phyloP scores from a whole-genome alignment of 805 yeast species.

The Myxozyma nipponensis region DNA sequence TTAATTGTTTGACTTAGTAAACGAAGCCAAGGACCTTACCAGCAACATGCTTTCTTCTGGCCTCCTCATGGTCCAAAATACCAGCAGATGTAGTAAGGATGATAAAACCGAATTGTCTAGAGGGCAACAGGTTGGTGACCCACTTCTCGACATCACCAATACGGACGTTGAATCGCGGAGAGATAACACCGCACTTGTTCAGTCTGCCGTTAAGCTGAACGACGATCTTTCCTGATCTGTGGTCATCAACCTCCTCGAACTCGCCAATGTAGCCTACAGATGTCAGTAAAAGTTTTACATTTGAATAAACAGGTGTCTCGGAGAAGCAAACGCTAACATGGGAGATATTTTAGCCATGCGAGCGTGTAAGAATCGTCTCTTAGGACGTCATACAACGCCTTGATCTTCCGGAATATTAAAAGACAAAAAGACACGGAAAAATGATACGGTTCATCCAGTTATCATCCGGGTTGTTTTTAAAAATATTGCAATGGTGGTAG shows the following conservation, averaged over 20 bases:
- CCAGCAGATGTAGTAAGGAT: constrained; percentile 99
- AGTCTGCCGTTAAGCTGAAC: constrained; percentile 96
- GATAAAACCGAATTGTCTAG: constrained; percentile 98
- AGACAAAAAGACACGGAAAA: constrained; percentile 87
- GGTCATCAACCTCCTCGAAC: constrained; percentile 97
- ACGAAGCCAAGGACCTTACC: constrained; percentile 99
- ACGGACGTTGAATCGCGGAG: constrained; percentile 98
- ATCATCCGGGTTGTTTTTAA: constrained; percentile 67
- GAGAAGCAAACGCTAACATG: constrained; percentile 39
- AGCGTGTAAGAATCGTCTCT: constrained; percentile 40
- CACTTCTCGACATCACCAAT: constrained; percentile 94
- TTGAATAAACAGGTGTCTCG: constrained; percentile 20
- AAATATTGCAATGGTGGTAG: background rate
- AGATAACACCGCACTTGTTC: constrained; percentile 98
- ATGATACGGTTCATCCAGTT: constrained; percentile 96
- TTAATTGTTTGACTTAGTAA: constrained; percentile 51
- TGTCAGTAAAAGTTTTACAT: constrained; percentile 3
- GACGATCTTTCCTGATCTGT: constrained; percentile 97
- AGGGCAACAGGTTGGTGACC: constrained; percentile 97
- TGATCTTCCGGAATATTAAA: constrained; percentile 93
- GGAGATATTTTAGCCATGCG: constrained; percentile 22
- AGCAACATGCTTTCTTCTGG: constrained; percentile 99
- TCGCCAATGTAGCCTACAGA: constrained; percentile 80
- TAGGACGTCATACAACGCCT: constrained; percentile 24
- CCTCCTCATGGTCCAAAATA: constrained; percentile 99